Percentiles rank a stretch among this genome's conserved stretches.
Conservation (phyloP, 2,329 filamentous ascomycete species). For the Phialophora macrospora region DNA sequence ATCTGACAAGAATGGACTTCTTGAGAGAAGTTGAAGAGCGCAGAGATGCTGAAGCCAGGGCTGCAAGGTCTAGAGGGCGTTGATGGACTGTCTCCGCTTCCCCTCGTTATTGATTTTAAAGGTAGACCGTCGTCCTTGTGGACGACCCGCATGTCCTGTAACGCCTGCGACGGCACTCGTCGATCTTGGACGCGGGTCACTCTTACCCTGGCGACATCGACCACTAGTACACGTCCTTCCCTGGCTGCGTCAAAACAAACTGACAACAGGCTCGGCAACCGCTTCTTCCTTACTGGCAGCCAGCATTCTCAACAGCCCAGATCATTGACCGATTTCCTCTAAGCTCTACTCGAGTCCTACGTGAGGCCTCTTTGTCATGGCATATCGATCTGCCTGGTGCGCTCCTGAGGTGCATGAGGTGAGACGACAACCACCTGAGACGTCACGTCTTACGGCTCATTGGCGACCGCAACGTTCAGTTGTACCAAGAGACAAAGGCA, state of each 20-base stretch:
- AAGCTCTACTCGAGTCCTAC: neutral
- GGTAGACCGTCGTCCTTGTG: conserved; percentile 4
- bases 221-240: neutral
- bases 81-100: neutral
- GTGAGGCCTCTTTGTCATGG: conserved; percentile 2
- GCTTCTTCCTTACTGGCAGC: neutral
- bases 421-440: neutral
- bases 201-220: conserved; percentile 3
- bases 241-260: neutral
- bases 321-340: neutral
- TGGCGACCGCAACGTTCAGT: neutral
- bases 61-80: conserved; percentile 53
- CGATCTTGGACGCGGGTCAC: neutral
- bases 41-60: conserved; percentile 61
- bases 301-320: neutral
- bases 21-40: conserved; percentile 62
- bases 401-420: conserved; percentile 8
- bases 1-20: conserved; percentile 66
- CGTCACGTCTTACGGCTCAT: neutral
- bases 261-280: conserved; percentile 1
- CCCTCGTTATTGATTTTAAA: neutral
- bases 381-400: neutral
- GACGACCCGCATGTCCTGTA: neutral
- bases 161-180: neutral
- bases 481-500: conserved; percentile 15